Evolutionary conservation across 73 alveolate genomes (phyloP).

Genomic region (Uronychia setigera): DNA sequence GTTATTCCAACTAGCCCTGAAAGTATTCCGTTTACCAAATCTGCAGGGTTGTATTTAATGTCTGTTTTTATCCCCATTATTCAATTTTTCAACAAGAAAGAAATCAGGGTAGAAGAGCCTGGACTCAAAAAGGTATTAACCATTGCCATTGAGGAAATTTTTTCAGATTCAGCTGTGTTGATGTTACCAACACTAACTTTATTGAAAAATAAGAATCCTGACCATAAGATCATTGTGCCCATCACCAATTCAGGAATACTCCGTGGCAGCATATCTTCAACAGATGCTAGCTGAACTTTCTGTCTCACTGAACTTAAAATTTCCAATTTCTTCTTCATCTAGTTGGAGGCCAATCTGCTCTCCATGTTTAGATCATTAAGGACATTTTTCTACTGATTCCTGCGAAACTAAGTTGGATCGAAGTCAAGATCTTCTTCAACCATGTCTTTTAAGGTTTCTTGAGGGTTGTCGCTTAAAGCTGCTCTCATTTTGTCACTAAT

Average conservation of each 20-base stretch:
- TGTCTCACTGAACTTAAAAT: neutral
- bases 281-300: neutral
- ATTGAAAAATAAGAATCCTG: neutral
- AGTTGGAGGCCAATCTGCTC: neutral
- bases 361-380: neutral
- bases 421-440: neutral
- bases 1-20: slow-evolving; percentile 65
- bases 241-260: neutral
- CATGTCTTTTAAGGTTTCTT: neutral
- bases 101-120: neutral
- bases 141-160: neutral
- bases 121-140: slow-evolving; percentile 1
- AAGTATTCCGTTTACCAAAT: slow-evolving; percentile 23
- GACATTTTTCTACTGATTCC: slow-evolving; percentile 2
- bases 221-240: neutral
- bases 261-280: neutral
- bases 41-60: neutral
- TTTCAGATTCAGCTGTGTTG: neutral
- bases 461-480: neutral
- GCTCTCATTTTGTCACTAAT: slow-evolving; percentile 5
- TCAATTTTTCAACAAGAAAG: neutral
- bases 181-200: neutral
- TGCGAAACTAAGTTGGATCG: neutral
- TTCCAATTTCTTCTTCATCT: neutral
- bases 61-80: neutral